These are phyloP conservation scores for Colletotrichum camelliae DNA, from an alignment of 2,329 filamentous ascomycete genomes.

Conservation along the genomic window DNA sequence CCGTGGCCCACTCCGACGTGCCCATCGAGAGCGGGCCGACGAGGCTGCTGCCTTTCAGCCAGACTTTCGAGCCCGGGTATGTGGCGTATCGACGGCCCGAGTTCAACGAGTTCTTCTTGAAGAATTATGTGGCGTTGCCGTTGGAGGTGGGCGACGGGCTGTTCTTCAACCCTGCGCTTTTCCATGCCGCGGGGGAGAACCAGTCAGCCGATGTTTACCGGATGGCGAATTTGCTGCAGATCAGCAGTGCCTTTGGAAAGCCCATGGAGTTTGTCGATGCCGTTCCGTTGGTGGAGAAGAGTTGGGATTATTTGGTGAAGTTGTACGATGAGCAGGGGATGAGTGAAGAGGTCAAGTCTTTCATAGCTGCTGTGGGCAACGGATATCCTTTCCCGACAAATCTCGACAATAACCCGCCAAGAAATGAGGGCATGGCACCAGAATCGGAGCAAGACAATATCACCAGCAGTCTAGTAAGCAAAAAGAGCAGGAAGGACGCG, in stretches of 20 bases:
- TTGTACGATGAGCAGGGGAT: constrained; percentile 39
- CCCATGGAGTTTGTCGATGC: constrained; percentile 67
- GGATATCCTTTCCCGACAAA: constrained; percentile 70
- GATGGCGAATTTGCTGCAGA: constrained; percentile 66
- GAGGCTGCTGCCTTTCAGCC: constrained; percentile 64
- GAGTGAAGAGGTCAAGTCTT: constrained; percentile 47
- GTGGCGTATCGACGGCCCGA: constrained; percentile 59
- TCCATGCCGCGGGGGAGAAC: constrained; percentile 68
- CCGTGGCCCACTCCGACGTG: constrained; percentile 67
- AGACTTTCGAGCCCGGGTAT: constrained; percentile 61
- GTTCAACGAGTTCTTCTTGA: constrained; percentile 59
- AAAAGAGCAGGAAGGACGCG: constrained; percentile 42
- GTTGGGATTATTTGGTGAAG: constrained; percentile 44
- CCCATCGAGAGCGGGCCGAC: constrained; percentile 64
- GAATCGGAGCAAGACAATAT: constrained; percentile 63
- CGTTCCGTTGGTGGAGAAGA: constrained; percentile 48
- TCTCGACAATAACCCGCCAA: constrained; percentile 60
- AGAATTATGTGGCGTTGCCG: constrained; percentile 57
- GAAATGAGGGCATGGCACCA: constrained; percentile 63
- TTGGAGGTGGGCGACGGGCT: constrained; percentile 62
- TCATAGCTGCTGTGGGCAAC: constrained; percentile 57
- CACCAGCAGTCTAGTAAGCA: constrained; percentile 44
- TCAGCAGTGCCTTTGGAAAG: constrained; percentile 67
- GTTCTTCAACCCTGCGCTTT: constrained; percentile 69
- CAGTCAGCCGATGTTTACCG: constrained; percentile 50